These are phyloP conservation scores for Purpureocillium lavendulum DNA, from an alignment of 2,329 filamentous ascomycete genomes.

Conservation along the genomic window DNA sequence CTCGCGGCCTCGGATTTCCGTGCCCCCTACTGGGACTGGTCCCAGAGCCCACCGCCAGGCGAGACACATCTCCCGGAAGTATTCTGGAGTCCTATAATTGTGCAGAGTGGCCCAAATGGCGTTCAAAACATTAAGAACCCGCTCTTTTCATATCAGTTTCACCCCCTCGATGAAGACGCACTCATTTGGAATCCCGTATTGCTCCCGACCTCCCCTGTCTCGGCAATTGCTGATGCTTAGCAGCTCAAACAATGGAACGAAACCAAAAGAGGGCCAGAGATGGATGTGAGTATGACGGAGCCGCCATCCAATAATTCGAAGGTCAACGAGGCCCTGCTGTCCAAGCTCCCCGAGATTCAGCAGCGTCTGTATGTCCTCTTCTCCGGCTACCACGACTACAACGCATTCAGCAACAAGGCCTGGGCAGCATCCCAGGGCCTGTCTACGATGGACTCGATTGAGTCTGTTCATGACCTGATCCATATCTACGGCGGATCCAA, in stretches of 20 bases:
- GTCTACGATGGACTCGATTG: slow-evolving; percentile 52
- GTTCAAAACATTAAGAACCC: slow-evolving; percentile 51
- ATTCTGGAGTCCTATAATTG: slow-evolving; percentile 39
- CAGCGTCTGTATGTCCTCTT: slow-evolving; percentile 60
- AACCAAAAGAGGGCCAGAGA: slow-evolving; percentile 49
- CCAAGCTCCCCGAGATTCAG: slow-evolving; percentile 45
- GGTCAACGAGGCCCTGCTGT: slow-evolving; percentile 35
- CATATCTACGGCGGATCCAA: slow-evolving; percentile 50
- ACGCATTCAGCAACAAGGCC: slow-evolving; percentile 60
- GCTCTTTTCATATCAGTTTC: slow-evolving; percentile 52
- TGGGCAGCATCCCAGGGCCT: slow-evolving; percentile 42
- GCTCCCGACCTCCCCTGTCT: slow-evolving; percentile 7
- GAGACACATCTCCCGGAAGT: slow-evolving; percentile 36
- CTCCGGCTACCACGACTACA: slow-evolving; percentile 59
- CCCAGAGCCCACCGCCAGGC: slow-evolving; percentile 36
- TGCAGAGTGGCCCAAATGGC: slow-evolving; percentile 48
- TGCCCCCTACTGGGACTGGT: slow-evolving; percentile 55
- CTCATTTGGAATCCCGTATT: slow-evolving; percentile 54
- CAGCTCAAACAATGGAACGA: slow-evolving; percentile 52
- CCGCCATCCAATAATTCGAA: slow-evolving; percentile 49
- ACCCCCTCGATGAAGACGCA: slow-evolving; percentile 48
- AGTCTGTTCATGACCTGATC: slow-evolving; percentile 55
- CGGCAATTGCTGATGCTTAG: background rate
- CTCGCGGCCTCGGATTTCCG: slow-evolving; percentile 42
- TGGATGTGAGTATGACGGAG: slow-evolving; percentile 14